Percentiles rank a stretch among this genome's conserved stretches.
Conservation (phyloP, 495 filamentous ascomycete species). For the Trichoderma orchidacearum region DNA sequence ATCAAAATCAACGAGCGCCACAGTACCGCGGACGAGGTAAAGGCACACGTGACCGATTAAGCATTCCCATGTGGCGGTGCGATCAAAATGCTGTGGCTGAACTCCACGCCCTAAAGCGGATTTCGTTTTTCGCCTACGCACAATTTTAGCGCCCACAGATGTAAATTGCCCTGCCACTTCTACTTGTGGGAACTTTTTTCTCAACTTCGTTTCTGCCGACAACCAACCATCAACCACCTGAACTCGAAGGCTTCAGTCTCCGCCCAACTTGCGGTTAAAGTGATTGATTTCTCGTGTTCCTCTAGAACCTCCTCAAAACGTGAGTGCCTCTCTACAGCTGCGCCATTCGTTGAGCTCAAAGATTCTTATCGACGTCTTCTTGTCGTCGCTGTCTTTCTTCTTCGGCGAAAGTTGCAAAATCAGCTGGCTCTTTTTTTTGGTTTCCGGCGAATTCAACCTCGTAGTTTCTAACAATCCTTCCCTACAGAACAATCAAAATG, state of each 20-base stretch:
- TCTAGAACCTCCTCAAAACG: conserved; percentile 10
- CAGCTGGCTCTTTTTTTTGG: not conserved
- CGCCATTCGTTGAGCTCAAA: not conserved
- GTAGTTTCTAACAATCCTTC: not conserved
- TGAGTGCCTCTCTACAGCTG: conserved; percentile 13
- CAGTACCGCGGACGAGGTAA: not conserved
- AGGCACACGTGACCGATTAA: not conserved
- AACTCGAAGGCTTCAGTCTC: conserved; percentile 44
- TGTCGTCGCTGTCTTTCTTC: not conserved
- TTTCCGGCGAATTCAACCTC: not conserved
- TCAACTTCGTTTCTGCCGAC: not conserved
- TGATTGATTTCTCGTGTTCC: conserved; percentile 46
- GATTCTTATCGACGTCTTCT: not conserved
- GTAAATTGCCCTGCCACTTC: conserved; percentile 1
- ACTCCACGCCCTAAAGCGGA: conserved; percentile 1
- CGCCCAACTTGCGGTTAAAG: conserved; percentile 40
- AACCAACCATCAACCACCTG: conserved; percentile 8
- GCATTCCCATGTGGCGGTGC: not conserved
- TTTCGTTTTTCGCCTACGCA: not conserved
- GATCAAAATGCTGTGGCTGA: not conserved
- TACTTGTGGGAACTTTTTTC: not conserved
- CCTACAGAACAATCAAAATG: conserved; percentile 54
- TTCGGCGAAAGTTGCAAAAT: not conserved
- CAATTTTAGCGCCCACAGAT: conserved; percentile 3
- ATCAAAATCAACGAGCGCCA: not conserved